Percentiles rank a stretch among this genome's conserved stretches.
Evolutionary conservation across 331 rosid species (phyloP).

Genomic region (Quercus tomentella): DNA sequence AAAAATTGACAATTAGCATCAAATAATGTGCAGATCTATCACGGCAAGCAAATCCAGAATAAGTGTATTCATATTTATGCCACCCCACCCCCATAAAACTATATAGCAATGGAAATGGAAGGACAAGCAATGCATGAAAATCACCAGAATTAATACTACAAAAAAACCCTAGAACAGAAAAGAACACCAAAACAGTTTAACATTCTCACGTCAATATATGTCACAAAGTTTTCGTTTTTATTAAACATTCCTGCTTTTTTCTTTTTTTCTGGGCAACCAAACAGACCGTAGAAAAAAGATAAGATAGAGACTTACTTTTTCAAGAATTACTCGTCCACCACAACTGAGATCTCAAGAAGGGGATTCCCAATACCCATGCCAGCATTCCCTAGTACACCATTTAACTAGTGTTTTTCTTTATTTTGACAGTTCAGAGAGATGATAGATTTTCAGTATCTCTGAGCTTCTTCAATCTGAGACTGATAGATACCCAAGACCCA

Average conservation of each 20-base stretch:
- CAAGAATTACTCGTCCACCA: slow-evolving; percentile 41
- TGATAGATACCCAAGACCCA: too few relatives aligned
- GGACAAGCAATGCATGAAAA: neutral
- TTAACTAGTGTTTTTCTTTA: neutral
- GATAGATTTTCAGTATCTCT: too few relatives aligned
- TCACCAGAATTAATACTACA: too few relatives aligned
- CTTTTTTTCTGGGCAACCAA: too few relatives aligned
- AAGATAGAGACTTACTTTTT: neutral
- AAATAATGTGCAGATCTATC: neutral
- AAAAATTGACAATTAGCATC: neutral
- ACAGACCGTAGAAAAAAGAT: neutral
- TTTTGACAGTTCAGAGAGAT: too few relatives aligned
- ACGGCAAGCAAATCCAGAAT: neutral
- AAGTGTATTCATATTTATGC: neutral
- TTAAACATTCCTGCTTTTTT: too few relatives aligned
- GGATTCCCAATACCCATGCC: slow-evolving; percentile 89
- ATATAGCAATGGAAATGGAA: neutral
- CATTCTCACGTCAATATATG: too few relatives aligned
- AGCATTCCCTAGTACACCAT: slow-evolving; percentile 75
- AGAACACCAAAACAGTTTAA: too few relatives aligned
- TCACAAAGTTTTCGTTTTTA: too few relatives aligned
- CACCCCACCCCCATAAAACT: neutral
- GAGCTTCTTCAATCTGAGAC: too few relatives aligned
- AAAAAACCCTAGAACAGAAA: too few relatives aligned
- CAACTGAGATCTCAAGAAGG: slow-evolving; percentile 83